Evolutionary conservation across 768 basidiomycete genomes (phyloP).

Genomic region (Auricularia cornea): DNA sequence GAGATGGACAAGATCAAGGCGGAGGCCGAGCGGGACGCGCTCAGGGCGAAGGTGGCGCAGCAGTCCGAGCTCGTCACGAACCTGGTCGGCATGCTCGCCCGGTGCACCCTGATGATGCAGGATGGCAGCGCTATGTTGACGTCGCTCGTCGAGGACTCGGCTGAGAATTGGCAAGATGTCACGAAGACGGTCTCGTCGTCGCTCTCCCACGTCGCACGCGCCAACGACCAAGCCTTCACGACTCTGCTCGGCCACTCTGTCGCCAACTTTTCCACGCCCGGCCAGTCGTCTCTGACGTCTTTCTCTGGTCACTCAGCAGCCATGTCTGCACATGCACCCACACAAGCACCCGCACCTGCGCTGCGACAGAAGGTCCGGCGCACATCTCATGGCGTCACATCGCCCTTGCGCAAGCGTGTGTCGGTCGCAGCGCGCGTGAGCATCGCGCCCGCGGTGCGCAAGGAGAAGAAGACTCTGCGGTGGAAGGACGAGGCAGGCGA

Average conservation of each 20-base stretch:
- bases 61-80: slow-evolving; percentile 62
- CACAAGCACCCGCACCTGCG: slow-evolving; percentile 41
- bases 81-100: slow-evolving; percentile 73
- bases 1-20: slow-evolving; percentile 65
- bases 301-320: slow-evolving; percentile 45
- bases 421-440: slow-evolving; percentile 40
- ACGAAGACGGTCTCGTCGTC: slow-evolving; percentile 36
- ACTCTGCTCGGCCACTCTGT: slow-evolving; percentile 60
- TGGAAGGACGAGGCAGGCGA: slow-evolving; percentile 86
- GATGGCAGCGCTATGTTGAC: slow-evolving; percentile 43
- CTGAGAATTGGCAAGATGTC: slow-evolving; percentile 15
- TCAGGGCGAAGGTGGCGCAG: slow-evolving; percentile 50
- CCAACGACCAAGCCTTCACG: slow-evolving; percentile 64
- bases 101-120: slow-evolving; percentile 64
- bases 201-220: slow-evolving; percentile 48
- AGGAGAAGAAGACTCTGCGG: slow-evolving; percentile 64
- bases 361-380: slow-evolving; percentile 34
- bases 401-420: slow-evolving; percentile 15
- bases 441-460: slow-evolving; percentile 48
- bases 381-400: slow-evolving; percentile 37
- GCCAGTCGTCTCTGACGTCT: slow-evolving; percentile 29
- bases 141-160: slow-evolving; percentile 26
- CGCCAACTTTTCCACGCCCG: slow-evolving; percentile 41
- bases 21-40: slow-evolving; percentile 54
- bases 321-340: slow-evolving; percentile 38